Percentiles rank a stretch among this genome's conserved stretches.
These are phyloP conservation scores for Dichotomopilus funicola DNA, from an alignment of 2,329 filamentous ascomycete species.

Conservation along the genomic window DNA sequence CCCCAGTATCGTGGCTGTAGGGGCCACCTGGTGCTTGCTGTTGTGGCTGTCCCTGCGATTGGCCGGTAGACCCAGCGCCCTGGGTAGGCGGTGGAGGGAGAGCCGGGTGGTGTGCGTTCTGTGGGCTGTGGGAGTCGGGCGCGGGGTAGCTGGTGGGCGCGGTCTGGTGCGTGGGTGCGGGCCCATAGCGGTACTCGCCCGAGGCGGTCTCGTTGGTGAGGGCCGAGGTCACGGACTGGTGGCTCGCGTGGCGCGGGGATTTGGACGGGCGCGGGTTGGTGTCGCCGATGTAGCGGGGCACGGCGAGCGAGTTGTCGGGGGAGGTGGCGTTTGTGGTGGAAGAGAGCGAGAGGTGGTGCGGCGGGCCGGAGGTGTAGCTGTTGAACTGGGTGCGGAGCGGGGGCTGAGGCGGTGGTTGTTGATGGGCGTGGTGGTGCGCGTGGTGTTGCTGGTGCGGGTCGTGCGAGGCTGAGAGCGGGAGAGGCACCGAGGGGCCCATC, in stretches of 20 bases:
- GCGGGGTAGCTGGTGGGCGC: slow-evolving; percentile 15
- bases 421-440: neutral
- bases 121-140: slow-evolving; percentile 30
- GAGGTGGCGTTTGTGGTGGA: slow-evolving; percentile 27
- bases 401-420: slow-evolving; percentile 24
- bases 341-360: slow-evolving; percentile 43
- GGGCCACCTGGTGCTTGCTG: no score
- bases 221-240: slow-evolving; percentile 46
- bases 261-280: slow-evolving; percentile 48
- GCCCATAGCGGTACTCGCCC: slow-evolving; percentile 52
- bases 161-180: slow-evolving; percentile 26
- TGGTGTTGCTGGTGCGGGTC: slow-evolving; percentile 35
- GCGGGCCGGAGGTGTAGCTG: slow-evolving; percentile 44
- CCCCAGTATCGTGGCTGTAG: no score
- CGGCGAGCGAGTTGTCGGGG: slow-evolving; percentile 35
- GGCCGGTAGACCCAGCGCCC: no score
- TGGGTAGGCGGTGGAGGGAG: slow-evolving; percentile 2
- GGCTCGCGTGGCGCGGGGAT: slow-evolving; percentile 48
- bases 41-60: no score
- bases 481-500: slow-evolving; percentile 45
- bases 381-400: slow-evolving; percentile 49
- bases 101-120: slow-evolving; percentile 26
- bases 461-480: slow-evolving; percentile 42
- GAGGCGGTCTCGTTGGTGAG: slow-evolving; percentile 43
- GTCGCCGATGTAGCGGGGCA: slow-evolving; percentile 50